Conservation (phyloP, 2,329 filamentous ascomycete genomes). For the Penicillium concentricum region DNA sequence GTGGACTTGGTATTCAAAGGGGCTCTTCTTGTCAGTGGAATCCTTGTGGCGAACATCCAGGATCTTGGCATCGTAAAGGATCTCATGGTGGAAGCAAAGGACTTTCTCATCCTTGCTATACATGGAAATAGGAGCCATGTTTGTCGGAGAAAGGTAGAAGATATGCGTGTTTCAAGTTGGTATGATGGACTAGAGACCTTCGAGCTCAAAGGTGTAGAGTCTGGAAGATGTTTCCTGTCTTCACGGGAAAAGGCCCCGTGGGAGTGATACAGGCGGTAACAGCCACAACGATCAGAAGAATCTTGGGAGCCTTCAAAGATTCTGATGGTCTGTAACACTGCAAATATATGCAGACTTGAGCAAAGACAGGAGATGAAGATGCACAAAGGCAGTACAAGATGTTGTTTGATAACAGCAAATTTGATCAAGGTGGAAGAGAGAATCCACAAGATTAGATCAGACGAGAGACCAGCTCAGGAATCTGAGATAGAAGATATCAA, state of each 20-base stretch:
- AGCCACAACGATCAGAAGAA: neutral
- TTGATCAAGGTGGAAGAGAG: neutral
- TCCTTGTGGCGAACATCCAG: constrained; percentile 70
- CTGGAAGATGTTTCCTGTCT: neutral
- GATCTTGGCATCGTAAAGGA: constrained; percentile 96
- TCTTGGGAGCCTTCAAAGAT: neutral
- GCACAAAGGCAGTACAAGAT: neutral
- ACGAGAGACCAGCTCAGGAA: constrained; percentile 1
- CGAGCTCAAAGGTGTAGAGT: neutral
- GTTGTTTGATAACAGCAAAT: neutral
- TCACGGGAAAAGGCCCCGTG: neutral
- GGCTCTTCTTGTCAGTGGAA: constrained; percentile 65
- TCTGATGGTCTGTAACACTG: neutral
- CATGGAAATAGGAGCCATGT: constrained; percentile 61
- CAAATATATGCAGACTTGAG: neutral
- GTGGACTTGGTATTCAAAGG: constrained; percentile 87
- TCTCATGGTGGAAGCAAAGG: constrained; percentile 94
- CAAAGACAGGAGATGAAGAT: neutral
- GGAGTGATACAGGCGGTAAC: neutral
- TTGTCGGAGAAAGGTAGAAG: constrained; percentile 37
- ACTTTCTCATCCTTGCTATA: constrained; percentile 82
- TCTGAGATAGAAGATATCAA: neutral
- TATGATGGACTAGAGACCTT: neutral
- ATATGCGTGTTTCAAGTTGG: neutral
- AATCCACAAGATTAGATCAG: neutral